Base-by-base conservation (phyloP, 306 rosid species). In the Sicyos edulis region DNA sequence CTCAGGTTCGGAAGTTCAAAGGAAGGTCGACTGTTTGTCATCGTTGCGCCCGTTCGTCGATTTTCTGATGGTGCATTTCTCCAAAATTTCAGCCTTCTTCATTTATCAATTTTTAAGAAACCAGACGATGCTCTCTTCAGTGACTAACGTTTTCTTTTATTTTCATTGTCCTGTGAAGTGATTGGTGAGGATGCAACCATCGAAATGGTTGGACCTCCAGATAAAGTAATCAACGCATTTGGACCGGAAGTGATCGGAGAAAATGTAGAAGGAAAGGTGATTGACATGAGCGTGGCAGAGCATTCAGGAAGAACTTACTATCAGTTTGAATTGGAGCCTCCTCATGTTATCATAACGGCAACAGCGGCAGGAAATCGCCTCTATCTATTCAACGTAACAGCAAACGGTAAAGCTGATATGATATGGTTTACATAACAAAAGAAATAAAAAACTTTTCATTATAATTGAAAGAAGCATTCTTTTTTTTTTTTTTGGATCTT, bases 281-380 rank as follows among this genome's bases (percentile, higher is more conserved):
- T 87, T 9, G 83, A 87, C 45, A 50, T 84, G 73, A 82, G 68
- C 42, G 91, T 86, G 11, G 81, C 81, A n/a, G 90, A 88, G 75
- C 84, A 91, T 73, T 73, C 82, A 17, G 98, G 98, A 78, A 88
- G 95, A 86, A 91, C 84, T 55, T 90, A 90, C 76, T 93, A 93
- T 84, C 97, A 82, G 86, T 93, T 71, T 83, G 98, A 93, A 78
- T 79, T 93, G 78, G 98, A 93, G 86, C 98, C 97, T 47, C 98
- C 98, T 78, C 98, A 93, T 81, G 76, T 73, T 75, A 74, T 93
- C 49, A 93, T 93, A 69, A 87, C 98, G 24, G 96, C 98, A 58
- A 93, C 96, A 32, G 98, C 98, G 42, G 98, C 98, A 0, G 97
- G 97, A 62, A 93, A 93, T 75, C 96, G 98, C 77, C 84, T 93